Conservation (phyloP, 2,329 filamentous ascomycete species). For the Clarireedia hainanense region DNA sequence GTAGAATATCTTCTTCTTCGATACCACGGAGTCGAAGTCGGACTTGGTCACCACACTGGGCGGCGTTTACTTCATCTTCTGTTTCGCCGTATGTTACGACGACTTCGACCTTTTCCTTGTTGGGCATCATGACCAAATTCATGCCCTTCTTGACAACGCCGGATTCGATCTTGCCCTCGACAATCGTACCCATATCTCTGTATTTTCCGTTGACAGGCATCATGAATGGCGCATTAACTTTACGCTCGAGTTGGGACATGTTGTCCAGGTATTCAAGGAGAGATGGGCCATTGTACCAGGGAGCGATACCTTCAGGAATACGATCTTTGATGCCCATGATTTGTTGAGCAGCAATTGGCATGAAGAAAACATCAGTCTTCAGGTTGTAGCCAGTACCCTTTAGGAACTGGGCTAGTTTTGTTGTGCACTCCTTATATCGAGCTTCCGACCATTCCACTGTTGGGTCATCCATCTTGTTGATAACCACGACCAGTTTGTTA, state of each 20-base stretch:
- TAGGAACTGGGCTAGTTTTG: conserved; percentile 79
- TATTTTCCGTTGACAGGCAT: conserved; percentile 97
- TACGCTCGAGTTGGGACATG: conserved; percentile 89
- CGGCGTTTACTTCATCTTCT: conserved; percentile 78
- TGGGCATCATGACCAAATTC: conserved; percentile 90
- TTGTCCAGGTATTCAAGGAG: conserved; percentile 91
- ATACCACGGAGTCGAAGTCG: conserved; percentile 86
- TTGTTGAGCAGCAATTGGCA: conserved; percentile 91
- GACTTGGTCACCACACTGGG: conserved; percentile 90
- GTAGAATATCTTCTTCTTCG: conserved; percentile 94
- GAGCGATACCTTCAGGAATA: conserved; percentile 64
- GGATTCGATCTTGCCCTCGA: conserved; percentile 95
- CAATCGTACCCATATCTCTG: conserved; percentile 92
- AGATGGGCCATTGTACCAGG: conserved; percentile 85
- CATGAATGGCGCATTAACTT: conserved; percentile 98
- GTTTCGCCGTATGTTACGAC: conserved; percentile 89
- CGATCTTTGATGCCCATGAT: conserved; percentile 82
- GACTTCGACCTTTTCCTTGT: conserved; percentile 72
- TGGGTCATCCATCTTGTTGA: conserved; percentile 99
- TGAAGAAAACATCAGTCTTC: conserved; percentile 88
- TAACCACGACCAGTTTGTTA: conserved; percentile 87
- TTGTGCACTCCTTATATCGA: conserved; percentile 86
- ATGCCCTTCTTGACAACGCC: conserved; percentile 88
- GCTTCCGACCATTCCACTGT: conserved; percentile 95
- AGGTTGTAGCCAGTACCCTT: conserved; percentile 91